These are phyloP conservation scores for Vicia faba DNA, from an alignment of 306 rosid genomes.

Conservation along the genomic window DNA sequence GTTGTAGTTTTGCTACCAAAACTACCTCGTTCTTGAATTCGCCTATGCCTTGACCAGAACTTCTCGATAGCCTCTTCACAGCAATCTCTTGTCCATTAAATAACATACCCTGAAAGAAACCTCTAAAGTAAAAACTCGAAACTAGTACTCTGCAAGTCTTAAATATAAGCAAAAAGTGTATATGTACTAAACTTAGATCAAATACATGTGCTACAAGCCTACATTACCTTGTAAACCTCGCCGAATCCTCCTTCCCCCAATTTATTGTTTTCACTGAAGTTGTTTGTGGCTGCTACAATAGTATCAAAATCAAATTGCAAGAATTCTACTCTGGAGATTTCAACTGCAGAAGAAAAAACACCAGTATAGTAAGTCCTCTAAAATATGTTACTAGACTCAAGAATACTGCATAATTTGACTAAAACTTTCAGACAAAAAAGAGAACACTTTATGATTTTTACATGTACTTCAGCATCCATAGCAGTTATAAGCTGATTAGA, in stretches of 20 bases:
- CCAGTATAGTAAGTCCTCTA: conserved; percentile 1
- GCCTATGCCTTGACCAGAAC: conserved; percentile 40
- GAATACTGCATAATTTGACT: background rate
- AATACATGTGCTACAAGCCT: background rate
- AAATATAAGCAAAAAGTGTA: background rate
- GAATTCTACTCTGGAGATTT: conserved; percentile 35
- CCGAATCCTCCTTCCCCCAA: conserved; percentile 65
- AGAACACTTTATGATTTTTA: background rate
- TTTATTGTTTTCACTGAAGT: conserved; percentile 44
- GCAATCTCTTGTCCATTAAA: conserved; percentile 41
- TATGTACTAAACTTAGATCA: background rate
- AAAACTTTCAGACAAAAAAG: background rate
- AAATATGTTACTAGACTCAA: background rate
- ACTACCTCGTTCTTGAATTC: conserved; percentile 49
- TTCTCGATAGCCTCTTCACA: conserved; percentile 49
- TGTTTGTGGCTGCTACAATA: conserved; percentile 47
- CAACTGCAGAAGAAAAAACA: conserved; percentile 27
- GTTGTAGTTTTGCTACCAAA: conserved; percentile 43
- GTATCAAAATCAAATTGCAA: conserved; percentile 50
- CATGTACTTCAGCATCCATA: background rate
- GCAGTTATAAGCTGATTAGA: background rate
- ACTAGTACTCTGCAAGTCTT: background rate
- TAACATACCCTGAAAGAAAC: conserved; percentile 43
- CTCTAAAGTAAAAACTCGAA: background rate
- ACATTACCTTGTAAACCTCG: conserved; percentile 56